These are phyloP conservation scores for Cladophialophora psammophila DNA, from an alignment of 2,329 filamentous ascomycete genomes.

Conservation along the genomic window DNA sequence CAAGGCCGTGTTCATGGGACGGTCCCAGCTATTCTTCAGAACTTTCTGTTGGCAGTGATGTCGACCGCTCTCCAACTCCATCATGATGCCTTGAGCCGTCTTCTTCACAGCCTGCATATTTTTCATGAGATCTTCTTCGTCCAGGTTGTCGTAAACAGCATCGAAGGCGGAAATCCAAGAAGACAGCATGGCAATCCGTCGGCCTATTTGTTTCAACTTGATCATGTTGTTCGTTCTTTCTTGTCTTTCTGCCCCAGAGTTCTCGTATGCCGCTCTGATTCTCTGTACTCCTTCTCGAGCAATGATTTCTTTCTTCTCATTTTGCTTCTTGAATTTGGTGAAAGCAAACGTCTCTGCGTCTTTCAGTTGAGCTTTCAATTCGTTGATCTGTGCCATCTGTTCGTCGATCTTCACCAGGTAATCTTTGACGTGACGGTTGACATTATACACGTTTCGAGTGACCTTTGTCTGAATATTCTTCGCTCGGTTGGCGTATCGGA, in stretches of 20 bases:
- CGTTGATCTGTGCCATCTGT: constrained; percentile 95
- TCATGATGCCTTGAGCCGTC: constrained; percentile 84
- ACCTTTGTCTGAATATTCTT: constrained; percentile 99
- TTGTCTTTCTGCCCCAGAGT: constrained; percentile 76
- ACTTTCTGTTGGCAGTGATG: constrained; percentile 89
- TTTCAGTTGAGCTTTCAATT: constrained; percentile 90
- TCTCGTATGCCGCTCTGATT: constrained; percentile 82
- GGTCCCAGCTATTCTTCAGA: constrained; percentile 83
- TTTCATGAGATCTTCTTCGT: constrained; percentile 70
- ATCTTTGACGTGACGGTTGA: constrained; percentile 98
- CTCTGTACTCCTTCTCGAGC: constrained; percentile 80
- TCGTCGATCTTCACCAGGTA: constrained; percentile 99
- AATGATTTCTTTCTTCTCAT: constrained; percentile 79
- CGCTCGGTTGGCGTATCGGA: constrained; percentile 94
- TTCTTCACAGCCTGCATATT: constrained; percentile 80
- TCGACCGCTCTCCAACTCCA: constrained; percentile 87
- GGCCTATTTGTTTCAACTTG: constrained; percentile 80
- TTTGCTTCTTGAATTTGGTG: constrained; percentile 88
- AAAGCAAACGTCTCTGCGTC: constrained; percentile 84
- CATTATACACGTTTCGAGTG: constrained; percentile 98
- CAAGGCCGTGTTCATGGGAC: constrained; percentile 83
- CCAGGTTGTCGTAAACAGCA: constrained; percentile 74
- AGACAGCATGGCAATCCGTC: constrained; percentile 83
- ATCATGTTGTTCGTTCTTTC: constrained; percentile 82
- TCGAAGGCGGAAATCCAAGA: constrained; percentile 95